Conservation (phyloP, 176 grass and related monocot species). For the Alopecurus myosuroides region DNA sequence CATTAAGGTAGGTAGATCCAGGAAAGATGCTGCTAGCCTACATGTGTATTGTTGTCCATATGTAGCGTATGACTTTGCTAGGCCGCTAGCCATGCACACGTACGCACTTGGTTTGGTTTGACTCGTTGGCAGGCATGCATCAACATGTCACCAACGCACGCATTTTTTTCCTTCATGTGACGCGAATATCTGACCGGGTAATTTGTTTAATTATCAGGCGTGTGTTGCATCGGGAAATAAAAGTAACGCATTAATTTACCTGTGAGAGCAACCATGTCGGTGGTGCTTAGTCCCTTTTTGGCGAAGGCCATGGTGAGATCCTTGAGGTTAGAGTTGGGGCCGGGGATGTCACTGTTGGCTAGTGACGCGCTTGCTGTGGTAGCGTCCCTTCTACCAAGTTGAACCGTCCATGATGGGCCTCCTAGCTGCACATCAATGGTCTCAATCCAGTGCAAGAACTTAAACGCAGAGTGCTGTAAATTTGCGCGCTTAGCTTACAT, state of each 20-base stretch:
- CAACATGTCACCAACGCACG: too few species aligned
- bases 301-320: conserved; percentile 43
- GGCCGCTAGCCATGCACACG: background rate
- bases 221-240: too few species aligned
- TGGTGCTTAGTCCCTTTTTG: conserved; percentile 44
- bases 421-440: conserved; percentile 67
- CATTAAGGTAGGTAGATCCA: too few species aligned
- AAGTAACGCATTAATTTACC: conserved; percentile 32
- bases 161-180: background rate
- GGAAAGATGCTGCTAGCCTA: too few species aligned
- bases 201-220: background rate
- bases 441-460: background rate
- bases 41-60: too few species aligned
- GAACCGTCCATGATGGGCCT: conserved; percentile 56
- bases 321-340: conserved; percentile 29
- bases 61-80: too few species aligned
- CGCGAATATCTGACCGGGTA: background rate
- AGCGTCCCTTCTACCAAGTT: conserved; percentile 52
- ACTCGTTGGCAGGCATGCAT: background rate
- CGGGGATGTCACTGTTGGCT: conserved; percentile 53
- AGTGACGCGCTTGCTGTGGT: conserved; percentile 49
- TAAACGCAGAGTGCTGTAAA: background rate
- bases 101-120: background rate
- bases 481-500: conserved; percentile 11
- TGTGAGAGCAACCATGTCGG: conserved; percentile 64